Evolutionary conservation across 2,329 filamentous ascomycete genomes (phyloP).

Genomic region (Alternaria tenuissima): DNA sequence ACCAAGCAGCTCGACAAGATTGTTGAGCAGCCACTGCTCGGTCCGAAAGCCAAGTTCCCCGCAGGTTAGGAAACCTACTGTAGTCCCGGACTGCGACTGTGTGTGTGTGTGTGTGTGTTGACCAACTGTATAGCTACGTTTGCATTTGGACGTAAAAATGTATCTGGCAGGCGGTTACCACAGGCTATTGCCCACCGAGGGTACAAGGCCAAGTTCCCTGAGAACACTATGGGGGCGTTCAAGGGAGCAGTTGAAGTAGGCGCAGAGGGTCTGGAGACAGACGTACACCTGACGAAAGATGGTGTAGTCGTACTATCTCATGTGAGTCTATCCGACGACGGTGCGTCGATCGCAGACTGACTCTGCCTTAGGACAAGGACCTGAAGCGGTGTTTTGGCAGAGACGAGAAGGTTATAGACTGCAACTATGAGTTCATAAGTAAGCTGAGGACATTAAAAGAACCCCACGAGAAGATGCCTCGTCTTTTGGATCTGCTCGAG

Average conservation of each 20-base stretch:
- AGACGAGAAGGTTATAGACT: conserved; percentile 76
- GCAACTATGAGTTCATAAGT: conserved; percentile 76
- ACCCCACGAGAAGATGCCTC: conserved; percentile 76
- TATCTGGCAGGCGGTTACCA: conserved; percentile 59
- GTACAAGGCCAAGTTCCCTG: conserved; percentile 78
- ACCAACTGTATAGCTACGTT: conserved; percentile 42
- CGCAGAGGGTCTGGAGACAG: conserved; percentile 85
- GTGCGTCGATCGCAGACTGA: conserved; percentile 11
- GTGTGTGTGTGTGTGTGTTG: conserved; percentile 17
- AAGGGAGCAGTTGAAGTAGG: conserved; percentile 75
- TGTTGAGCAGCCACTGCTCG: conserved; percentile 45
- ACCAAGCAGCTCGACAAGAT: conserved; percentile 46
- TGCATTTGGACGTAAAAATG: conserved; percentile 46
- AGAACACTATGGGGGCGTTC: conserved; percentile 87
- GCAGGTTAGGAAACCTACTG: conserved; percentile 22
- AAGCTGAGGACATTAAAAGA: conserved; percentile 71
- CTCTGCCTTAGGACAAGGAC: conserved; percentile 67
- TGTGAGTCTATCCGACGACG: conserved; percentile 56
- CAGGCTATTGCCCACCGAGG: conserved; percentile 82
- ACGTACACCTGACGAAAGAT: conserved; percentile 83
- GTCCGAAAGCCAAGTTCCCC: conserved; percentile 42
- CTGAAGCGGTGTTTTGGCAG: conserved; percentile 83
- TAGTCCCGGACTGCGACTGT: not conserved
- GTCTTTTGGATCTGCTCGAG: conserved; percentile 75
- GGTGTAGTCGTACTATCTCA: conserved; percentile 86